Base-by-base conservation (phyloP, 352 stramenopile genomes). In the Pythium vanterpoolii region DNA sequence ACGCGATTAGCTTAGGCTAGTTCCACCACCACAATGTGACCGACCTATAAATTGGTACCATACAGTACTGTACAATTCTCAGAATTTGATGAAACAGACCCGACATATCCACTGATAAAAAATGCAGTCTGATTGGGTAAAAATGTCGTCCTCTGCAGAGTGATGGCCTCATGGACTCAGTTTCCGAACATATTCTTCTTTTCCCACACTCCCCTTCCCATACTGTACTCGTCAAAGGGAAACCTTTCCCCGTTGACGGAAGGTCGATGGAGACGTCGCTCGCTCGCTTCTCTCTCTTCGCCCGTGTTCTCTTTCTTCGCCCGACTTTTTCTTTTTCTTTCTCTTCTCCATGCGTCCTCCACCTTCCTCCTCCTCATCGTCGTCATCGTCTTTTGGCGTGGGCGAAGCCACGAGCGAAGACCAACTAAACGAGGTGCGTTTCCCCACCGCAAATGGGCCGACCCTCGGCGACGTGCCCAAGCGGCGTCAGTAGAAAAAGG, bases 51-150 rank as follows among this genome's bases (percentile, higher is more conserved):
- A 36, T 21, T 1, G 42, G 42, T 4, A n/a, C 18, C 3, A 23
- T 3, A 34, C 42, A 30, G 42, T 47, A 8, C 23, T 5, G 4
- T 27, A 16, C 9, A 34, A 4, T 34, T 6, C 26, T 16, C 26
- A 34, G 13, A 51, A 51, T 26, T 18, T 34, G 11, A 51, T 51
- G 24, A 51, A 51, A 7, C 44, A 51, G 44, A 51, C 24, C 26
- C 21, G 13, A 34, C 21, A 23, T 6, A 50, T 50, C 21, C 19
- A 31, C 7, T 31, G 10, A 14, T 48, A 48, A 31, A 48, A 18
- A 3, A 48, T n/a, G 3, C 4, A 8, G 6, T 21, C 1, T 48
- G 8, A 48, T 48, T 48, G 42, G 42, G 16, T 2, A 5, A 47
- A 47, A 47, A 18, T 30, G 21, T 4, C 42, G 13, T n/a, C 13